Evolutionary conservation across 2,329 filamentous ascomycete species (phyloP).

Genomic region (Ascosphaera apis): DNA sequence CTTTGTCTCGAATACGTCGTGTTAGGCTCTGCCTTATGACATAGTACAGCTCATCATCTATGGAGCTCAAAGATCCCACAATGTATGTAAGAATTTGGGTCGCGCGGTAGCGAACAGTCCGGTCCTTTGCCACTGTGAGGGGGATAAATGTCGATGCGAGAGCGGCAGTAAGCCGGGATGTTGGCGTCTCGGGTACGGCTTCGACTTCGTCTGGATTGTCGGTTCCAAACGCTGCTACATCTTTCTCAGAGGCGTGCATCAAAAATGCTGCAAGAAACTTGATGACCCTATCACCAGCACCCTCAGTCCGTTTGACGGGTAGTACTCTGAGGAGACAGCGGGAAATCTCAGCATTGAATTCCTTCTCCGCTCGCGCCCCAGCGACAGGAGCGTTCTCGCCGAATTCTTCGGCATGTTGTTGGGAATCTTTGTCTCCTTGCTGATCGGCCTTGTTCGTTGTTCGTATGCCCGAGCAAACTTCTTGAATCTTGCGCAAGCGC

Average conservation of each 20-base stretch:
- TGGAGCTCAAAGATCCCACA: conserved; percentile 74
- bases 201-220: conserved; percentile 45
- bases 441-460: conserved; percentile 21
- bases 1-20: conserved; percentile 79
- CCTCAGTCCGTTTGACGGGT: conserved; percentile 76
- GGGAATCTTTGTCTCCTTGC: conserved; percentile 24
- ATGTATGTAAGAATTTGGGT: conserved; percentile 80
- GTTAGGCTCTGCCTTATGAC: conserved; percentile 56
- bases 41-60: conserved; percentile 80
- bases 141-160: conserved; percentile 53
- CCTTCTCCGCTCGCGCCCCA: conserved; percentile 55
- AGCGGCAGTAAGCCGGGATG: conserved; percentile 49
- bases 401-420: conserved; percentile 29
- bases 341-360: conserved; percentile 70
- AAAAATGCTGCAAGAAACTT: conserved; percentile 77
- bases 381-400: conserved; percentile 22
- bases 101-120: conserved; percentile 68
- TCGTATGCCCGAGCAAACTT: conserved; percentile 45
- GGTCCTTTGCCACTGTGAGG: conserved; percentile 70
- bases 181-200: conserved; percentile 60
- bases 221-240: conserved; percentile 30
- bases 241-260: conserved; percentile 38
- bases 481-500: conserved; percentile 72
- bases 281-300: conserved; percentile 63
- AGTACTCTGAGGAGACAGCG: conserved; percentile 64